These are phyloP conservation scores for Colletotrichum orchidophilum DNA, from an alignment of 2,329 filamentous ascomycete genomes.

Conservation along the genomic window DNA sequence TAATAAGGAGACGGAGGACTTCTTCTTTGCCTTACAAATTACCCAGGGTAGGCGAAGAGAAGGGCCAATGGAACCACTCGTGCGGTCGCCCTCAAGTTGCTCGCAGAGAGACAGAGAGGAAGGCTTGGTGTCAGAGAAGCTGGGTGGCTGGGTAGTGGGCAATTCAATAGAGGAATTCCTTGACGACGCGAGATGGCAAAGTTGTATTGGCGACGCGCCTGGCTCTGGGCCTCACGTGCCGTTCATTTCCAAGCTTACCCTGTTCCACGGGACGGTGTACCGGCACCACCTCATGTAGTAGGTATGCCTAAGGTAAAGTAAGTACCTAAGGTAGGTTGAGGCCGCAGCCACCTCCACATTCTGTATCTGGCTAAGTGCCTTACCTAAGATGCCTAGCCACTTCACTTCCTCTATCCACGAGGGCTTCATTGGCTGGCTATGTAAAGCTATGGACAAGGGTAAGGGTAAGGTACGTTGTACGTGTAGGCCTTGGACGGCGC, in stretches of 20 bases:
- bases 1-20: neutral
- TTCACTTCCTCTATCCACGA: neutral
- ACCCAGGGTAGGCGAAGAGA: neutral
- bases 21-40: neutral
- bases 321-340: neutral
- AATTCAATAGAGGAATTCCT: too few relatives aligned
- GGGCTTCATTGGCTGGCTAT: neutral
- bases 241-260: too few relatives aligned
- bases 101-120: too few relatives aligned
- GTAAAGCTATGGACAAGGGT: neutral
- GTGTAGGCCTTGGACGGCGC: neutral
- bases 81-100: too few relatives aligned
- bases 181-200: too few relatives aligned
- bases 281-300: neutral
- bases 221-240: too few relatives aligned
- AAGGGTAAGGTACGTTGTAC: neutral
- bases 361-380: neutral
- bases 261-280: too few relatives aligned
- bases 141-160: too few relatives aligned
- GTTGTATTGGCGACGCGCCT: too few relatives aligned
- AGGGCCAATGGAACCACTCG: too few relatives aligned
- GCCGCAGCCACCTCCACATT: neutral
- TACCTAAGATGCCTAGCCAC: neutral
- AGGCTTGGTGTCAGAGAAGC: too few relatives aligned
- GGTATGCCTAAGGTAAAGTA: too few relatives aligned